A percentile compares a stretch with the other conserved stretches of the same genome.
Conservation (phyloP, 2,329 filamentous ascomycete genomes). For the Diaporthe ampelina region DNA sequence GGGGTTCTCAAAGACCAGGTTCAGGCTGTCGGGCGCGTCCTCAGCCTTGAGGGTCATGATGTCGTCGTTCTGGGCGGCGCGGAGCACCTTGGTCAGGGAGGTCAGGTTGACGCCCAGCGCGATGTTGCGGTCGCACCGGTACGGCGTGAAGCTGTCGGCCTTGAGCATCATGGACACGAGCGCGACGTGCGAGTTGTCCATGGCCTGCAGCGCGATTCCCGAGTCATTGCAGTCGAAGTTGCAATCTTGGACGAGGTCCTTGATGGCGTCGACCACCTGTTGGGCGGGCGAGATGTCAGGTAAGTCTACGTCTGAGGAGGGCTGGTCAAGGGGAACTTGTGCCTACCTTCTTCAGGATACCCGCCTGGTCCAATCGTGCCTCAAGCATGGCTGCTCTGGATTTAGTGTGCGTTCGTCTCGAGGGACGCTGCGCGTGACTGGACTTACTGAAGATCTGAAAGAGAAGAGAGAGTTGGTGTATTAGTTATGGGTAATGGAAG, state of each 20-base stretch:
- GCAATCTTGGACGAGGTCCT: slow-evolving; percentile 99
- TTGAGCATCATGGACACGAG: slow-evolving; percentile 99
- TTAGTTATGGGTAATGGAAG: slow-evolving; percentile 20
- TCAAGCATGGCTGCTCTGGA: slow-evolving; percentile 80
- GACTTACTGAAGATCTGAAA: slow-evolving; percentile 43
- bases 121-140: slow-evolving; percentile 99
- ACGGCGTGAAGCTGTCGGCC: slow-evolving; percentile 93
- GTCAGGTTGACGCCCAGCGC: slow-evolving; percentile 97
- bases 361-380: slow-evolving; percentile 95
- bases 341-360: slow-evolving; percentile 91
- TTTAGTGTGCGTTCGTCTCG: slow-evolving; percentile 53
- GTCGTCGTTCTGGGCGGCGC: slow-evolving; percentile 93
- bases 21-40: slow-evolving; percentile 94
- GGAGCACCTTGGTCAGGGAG: slow-evolving; percentile 96
- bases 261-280: slow-evolving; percentile 98
- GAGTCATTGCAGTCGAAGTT: slow-evolving; percentile 99
- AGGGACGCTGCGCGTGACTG: slow-evolving; percentile 15
- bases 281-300: slow-evolving; percentile 42
- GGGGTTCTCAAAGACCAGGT: slow-evolving; percentile 93
- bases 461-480: slow-evolving; percentile 21
- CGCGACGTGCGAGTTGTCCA: slow-evolving; percentile 99
- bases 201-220: slow-evolving; percentile 96
- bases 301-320: slow-evolving; percentile 23
- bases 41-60: slow-evolving; percentile 97
- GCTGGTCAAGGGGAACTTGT: not conserved